Base-by-base conservation (phyloP, 192 early-diverging fungal species). In the Kickxella alabastrina region DNA sequence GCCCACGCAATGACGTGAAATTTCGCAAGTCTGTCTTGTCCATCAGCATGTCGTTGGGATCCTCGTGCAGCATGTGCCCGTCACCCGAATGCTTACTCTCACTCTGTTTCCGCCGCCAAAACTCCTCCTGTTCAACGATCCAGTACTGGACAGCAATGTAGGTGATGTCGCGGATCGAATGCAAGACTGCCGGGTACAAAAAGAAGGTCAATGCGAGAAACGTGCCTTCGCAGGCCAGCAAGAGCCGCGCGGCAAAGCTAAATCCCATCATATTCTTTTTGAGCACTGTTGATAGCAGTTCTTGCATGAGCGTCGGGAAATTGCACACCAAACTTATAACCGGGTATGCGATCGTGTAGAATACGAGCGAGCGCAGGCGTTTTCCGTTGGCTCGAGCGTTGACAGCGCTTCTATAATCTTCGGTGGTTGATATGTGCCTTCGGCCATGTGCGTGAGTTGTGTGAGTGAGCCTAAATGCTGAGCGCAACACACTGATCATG, bases 91-190 rank as follows among this genome's bases (percentile, higher is more conserved):
- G 51, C n/a, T 49, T 51, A 10, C 28, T 21, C 17, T 75, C 61
- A 6, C 14, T 39, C 14, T 61, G 42, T 7, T 38, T 45, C 50
- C 64, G 48, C n/a, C 48, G 35, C 72, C 72, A 75, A 23, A 50
- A 75, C 41, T 75, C 72, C 34, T 75, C 72, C n/a, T 75, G 72
- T 29, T 75, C 72, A 21, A 75, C 32, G 6, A 75, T 61, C 72
- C 72, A 75, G 26, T 75, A 75, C 39, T 68, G 65, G 10, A 75
- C 61, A 13, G 65, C 65, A 32, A 49, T 29, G 27, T 75, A 57
- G 3, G 43, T 65, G 17, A 75, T 40, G 24, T 75, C 72, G 31
- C 72, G 65, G 0, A 68, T 65, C 15, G 72, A 75, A 22, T 75
- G 72, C 9, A 45, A 42, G 3, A 75, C 61, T 4, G 72, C 72